These are phyloP conservation scores for Rhodotorula toruloides DNA, from an alignment of 768 basidiomycete species.

Conservation along the genomic window DNA sequence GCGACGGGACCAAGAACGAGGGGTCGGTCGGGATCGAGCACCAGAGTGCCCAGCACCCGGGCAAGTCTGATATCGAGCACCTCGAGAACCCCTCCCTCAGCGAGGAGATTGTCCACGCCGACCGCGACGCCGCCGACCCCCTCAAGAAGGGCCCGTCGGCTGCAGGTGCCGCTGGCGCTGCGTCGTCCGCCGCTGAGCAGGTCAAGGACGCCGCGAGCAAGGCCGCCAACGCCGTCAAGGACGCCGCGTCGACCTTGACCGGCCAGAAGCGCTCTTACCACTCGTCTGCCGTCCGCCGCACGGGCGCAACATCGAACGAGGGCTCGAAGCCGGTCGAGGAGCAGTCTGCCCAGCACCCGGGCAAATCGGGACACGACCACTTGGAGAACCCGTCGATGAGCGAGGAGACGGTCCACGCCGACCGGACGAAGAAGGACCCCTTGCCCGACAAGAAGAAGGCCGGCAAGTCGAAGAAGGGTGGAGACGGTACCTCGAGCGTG, in stretches of 20 bases:
- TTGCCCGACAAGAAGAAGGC: constrained; percentile 10
- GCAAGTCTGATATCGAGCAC: constrained; percentile 20
- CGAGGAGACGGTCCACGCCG: constrained; percentile 31
- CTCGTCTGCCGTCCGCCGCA: neutral
- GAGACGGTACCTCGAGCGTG: neutral
- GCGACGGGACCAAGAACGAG: neutral
- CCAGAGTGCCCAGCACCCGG: constrained; percentile 18
- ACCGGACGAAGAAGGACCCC: constrained; percentile 18
- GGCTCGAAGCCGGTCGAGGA: neutral
- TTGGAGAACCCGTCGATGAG: constrained; percentile 18
- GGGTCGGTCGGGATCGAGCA: neutral
- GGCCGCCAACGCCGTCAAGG: constrained; percentile 12
- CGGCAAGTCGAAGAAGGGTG: neutral
- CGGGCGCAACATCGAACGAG: too few species aligned
- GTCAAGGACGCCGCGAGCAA: constrained; percentile 2
- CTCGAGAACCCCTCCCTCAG: constrained; percentile 20
- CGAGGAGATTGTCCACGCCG: constrained; percentile 27
- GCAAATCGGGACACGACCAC: constrained; percentile 26
- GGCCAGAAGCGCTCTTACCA: constrained; percentile 10
- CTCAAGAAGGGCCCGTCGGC: constrained; percentile 7
- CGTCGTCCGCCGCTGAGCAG: constrained; percentile 1
- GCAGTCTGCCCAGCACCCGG: constrained; percentile 11
- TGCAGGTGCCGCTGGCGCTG: neutral
- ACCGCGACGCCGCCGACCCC: constrained; percentile 16
- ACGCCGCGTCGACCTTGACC: constrained; percentile 1